phyloP scores from a whole-genome alignment of 805 yeast species.

The Cyberlindnera xishuangbannaensis region DNA sequence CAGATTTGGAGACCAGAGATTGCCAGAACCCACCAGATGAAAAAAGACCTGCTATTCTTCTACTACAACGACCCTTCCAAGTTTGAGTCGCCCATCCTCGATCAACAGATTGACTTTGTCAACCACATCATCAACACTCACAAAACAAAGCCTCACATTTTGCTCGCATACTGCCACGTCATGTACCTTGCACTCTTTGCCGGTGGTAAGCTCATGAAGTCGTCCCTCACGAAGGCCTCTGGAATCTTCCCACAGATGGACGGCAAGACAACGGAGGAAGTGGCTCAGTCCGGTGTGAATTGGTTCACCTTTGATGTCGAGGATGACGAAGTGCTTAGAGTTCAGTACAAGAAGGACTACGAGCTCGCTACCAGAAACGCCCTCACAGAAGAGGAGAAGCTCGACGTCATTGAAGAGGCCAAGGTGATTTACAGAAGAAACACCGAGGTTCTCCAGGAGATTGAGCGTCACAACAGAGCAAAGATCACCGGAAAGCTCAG shows the following conservation, averaged over 20 bases:
- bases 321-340: slow-evolving; percentile 60
- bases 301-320: slow-evolving; percentile 66
- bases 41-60: slow-evolving; percentile 61
- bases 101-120: slow-evolving; percentile 55
- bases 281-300: slow-evolving; percentile 57
- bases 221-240: slow-evolving; percentile 57
- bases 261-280: slow-evolving; percentile 59
- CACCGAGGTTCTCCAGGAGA: slow-evolving; percentile 54
- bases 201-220: slow-evolving; percentile 72
- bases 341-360: slow-evolving; percentile 65
- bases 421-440: slow-evolving; percentile 60
- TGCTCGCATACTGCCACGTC: slow-evolving; percentile 80
- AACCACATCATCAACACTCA: slow-evolving; percentile 53
- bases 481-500: slow-evolving; percentile 50
- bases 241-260: slow-evolving; percentile 72
- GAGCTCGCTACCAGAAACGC: slow-evolving; percentile 69
- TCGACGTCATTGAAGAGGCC: slow-evolving; percentile 63
- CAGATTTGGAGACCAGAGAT: slow-evolving; percentile 67
- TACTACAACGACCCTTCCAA: slow-evolving; percentile 51
- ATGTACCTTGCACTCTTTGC: slow-evolving; percentile 83
- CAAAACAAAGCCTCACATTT: slow-evolving; percentile 57
- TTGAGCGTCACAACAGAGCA: slow-evolving; percentile 58
- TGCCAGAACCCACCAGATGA: slow-evolving; percentile 51
- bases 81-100: slow-evolving; percentile 51
- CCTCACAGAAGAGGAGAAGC: slow-evolving; percentile 67